Base-by-base conservation (phyloP, 169 alveolate genomes). In the Eimeria acervulina region DNA sequence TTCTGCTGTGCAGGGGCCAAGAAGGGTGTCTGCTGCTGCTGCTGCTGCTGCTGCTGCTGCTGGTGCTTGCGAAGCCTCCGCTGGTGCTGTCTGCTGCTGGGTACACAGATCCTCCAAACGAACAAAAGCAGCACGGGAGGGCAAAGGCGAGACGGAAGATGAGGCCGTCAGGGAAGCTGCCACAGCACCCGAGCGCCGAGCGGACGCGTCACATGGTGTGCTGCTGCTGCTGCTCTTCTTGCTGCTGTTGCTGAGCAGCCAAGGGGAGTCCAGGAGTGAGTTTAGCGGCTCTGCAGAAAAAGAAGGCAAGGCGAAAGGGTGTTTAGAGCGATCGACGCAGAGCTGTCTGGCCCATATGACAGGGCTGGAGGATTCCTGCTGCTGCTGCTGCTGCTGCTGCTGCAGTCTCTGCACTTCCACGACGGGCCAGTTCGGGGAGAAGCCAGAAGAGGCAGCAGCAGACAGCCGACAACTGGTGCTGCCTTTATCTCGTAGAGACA, bases 371-470 rank as follows among this genome's bases (percentile, higher is more conserved):
- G 74, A 13, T 21, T 72, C n/a, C 55, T 72, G 84, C 44, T 63
- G 38, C 38, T 26, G 74, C 74, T 63, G 74, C 47, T 51, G 70
- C 91, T 78, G 68, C 89, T 78, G 89, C 59, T 36, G 68, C 89
- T 81, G 85, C 59, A 68, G 78, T 68, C 23, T 19, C 85, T 17
- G 51, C 61, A 40, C 23, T 6, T 74, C 61, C 31, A 21, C 10
- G 0, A 61, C 8, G 59, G 85, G 21, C 61, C 51, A 13, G 4
- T 12, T 33, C 8, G 85, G 85, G 36, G 85, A 74, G 33, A 42
- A 8, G 10, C 36, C 55, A 7, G 38, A 74, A 0, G 59, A 74
- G 26, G 85, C 21, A 74, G 55, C 61, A 74, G 59, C 85, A 0
- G 85, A 74, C 13, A 26, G 36, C 59, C 85, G 19, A 23, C 85